Evolutionary conservation across 768 basidiomycete genomes (phyloP), one percentile per base, ranked within the genome.

Genomic region (Cytidiella melzeri): DNA sequence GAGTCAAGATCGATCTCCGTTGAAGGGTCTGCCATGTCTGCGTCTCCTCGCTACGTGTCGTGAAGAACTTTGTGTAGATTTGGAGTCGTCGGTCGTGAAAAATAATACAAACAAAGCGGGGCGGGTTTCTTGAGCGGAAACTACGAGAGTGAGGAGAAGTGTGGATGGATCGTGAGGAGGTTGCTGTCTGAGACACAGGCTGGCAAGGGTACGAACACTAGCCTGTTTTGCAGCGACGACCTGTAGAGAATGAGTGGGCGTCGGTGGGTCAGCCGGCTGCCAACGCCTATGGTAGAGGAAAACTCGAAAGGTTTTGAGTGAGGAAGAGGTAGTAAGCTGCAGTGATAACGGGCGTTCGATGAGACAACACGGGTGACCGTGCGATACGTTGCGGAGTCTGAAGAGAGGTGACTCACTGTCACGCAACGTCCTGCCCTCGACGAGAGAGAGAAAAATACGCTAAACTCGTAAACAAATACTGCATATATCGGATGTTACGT

Each of bases 1-100:
- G 92, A 94, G 78, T 99, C 95, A 55, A 98, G 81, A 80, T 99
- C 95, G 72, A 99, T 95, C 69, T 97, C 95, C 65, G 86, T 87
- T 53, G 80, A 72, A 58, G 83, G 73, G 62, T 91, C 87, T 64
- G 87, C 82, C 87, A 89, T 89, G 48, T 41, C 34, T 13, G 46
- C 53, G 53, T 54, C 39, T 54, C 53, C 45, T 46, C 36, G 42
- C 45, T 41, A 41, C 27, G 27, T 48, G 56, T 62, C 60, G 59
- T 59, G 53, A 56, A 50, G 47, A 44, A n/a, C 40, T 55, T 45
- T 44, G 57, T 53, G 56, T 60, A 55, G 57, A 50, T 50, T 53
- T 34, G 50, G 56, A 40, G 36, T 34, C 54, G 57, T 51, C 51
- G 55, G 44, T 51, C 46, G 50, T 50, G 34, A 48, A 27, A 48